Base-by-base conservation (phyloP, 495 filamentous ascomycete genomes). In the Jackrogersella minutella region DNA sequence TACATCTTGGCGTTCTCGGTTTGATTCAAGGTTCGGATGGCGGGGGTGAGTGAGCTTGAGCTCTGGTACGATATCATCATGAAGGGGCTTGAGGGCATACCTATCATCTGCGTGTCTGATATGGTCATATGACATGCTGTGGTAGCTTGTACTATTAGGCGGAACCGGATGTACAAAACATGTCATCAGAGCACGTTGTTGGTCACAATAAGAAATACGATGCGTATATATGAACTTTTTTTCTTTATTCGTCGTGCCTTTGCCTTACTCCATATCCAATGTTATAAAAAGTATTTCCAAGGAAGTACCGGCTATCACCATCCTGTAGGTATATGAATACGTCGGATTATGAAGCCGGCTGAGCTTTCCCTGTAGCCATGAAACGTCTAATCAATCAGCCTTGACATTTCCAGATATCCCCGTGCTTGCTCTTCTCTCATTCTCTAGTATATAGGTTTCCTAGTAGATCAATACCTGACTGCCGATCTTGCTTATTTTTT, bases 1-100 rank as follows among this genome's bases (percentile, higher is more conserved):
- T 64, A 59, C 44, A 53, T 68, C 37, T 24, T 55, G 65, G 65
- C 54, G 59, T 68, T 68, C 30, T 60, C 36, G 53, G 41, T 33
- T 31, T 53, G 65, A 22, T 54, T 59, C 16, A 17, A 40, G 53
- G 44, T 34, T 36, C 10, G 11, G 44, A n/a, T 43, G 41, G 33
- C 40, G 28, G 51, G 17, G 36, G 51, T 37, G 50, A 46, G 21
- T 16, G 21, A 46, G 58, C 30, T 24, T 34, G 13, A 31, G 39
- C 19, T 51, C 19, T 30, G 31, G 31, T 49, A 59, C 31, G 52
- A 13, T 52, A 39, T 41, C 49, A 50, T 31, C 5, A 36, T n/a
- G 19, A 30, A 30, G 34, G 51, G 10, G 43, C 37, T 46, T 39
- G 30, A 51, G 28, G 40, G 50, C 36, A 57, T 62, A 62, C 30